phyloP scores from a whole-genome alignment of 441 rosid species.

The Cnidoscolus chayamansa region DNA sequence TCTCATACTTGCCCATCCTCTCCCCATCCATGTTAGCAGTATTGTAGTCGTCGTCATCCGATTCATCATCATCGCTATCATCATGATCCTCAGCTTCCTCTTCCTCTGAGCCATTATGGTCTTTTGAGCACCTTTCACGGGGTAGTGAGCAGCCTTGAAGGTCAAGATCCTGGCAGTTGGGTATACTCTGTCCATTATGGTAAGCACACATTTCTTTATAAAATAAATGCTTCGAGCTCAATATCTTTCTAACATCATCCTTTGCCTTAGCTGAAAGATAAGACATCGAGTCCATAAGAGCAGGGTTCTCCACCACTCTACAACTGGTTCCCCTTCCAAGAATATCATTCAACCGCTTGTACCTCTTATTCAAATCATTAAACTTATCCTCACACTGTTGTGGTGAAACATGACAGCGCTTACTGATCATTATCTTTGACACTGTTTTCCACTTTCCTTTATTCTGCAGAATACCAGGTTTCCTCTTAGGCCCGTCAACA shows the following conservation, averaged over 20 bases:
- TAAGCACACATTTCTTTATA: constrained; percentile 62
- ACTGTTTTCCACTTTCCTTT: constrained; percentile 68
- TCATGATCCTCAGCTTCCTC: constrained; percentile 39
- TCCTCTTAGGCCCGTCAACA: constrained; percentile 40
- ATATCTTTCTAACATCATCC: constrained; percentile 53
- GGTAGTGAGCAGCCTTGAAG: constrained; percentile 35
- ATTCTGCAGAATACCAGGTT: constrained; percentile 46
- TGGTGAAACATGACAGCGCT: constrained; percentile 57
- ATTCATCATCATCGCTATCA: constrained; percentile 41
- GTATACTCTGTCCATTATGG: constrained; percentile 52
- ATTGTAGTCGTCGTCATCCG: constrained; percentile 36
- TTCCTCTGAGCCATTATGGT: constrained; percentile 33
- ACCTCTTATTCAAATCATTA: constrained; percentile 62
- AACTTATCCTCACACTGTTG: constrained; percentile 77
- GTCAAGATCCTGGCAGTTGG: constrained; percentile 50
- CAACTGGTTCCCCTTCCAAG: constrained; percentile 59
- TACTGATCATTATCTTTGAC: constrained; percentile 53
- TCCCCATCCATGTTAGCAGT: constrained; percentile 27
- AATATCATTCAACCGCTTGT: constrained; percentile 61
- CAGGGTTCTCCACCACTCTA: constrained; percentile 60
- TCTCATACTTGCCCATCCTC: constrained; percentile 20
- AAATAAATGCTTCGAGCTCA: constrained; percentile 63
- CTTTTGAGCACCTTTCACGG: constrained; percentile 30
- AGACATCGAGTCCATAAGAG: constrained; percentile 47
- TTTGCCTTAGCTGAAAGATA: constrained; percentile 47